These are phyloP conservation scores for Licmophora abbreviata DNA, from an alignment of 108 stramenopile species.

Conservation along the genomic window DNA sequence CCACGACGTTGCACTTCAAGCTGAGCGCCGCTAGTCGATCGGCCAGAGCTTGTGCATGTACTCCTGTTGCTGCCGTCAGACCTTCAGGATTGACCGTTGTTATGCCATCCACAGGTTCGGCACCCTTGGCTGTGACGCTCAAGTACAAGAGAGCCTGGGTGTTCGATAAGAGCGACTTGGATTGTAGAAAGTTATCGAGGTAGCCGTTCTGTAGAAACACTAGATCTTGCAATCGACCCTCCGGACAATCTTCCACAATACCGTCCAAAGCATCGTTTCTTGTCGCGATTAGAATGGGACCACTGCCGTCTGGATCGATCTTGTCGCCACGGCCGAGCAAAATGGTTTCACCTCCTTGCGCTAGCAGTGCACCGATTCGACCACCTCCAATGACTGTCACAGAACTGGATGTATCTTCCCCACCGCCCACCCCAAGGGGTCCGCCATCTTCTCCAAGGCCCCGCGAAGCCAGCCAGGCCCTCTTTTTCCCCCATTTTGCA, in stretches of 20 bases:
- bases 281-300: slow-evolving; percentile 83
- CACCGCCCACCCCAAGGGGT: not conserved
- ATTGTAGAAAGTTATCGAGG: slow-evolving; percentile 61
- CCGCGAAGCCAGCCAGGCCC: slow-evolving; percentile 17
- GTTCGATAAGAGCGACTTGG: slow-evolving; percentile 61
- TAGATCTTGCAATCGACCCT: slow-evolving; percentile 66
- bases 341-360: slow-evolving; percentile 34
- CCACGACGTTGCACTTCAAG: slow-evolving; percentile 75
- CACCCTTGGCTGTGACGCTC: slow-evolving; percentile 76
- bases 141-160: slow-evolving; percentile 84
- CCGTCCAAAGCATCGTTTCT: slow-evolving; percentile 87
- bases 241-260: slow-evolving; percentile 74
- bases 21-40: slow-evolving; percentile 58
- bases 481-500: slow-evolving; percentile 20
- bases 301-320: slow-evolving; percentile 45
- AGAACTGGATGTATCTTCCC: not conserved
- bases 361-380: slow-evolving; percentile 57
- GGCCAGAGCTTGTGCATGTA: slow-evolving; percentile 71
- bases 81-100: slow-evolving; percentile 87
- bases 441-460: slow-evolving; percentile 8
- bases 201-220: slow-evolving; percentile 94
- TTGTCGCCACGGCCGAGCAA: slow-evolving; percentile 50
- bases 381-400: slow-evolving; percentile 59
- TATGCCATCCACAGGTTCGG: slow-evolving; percentile 82
- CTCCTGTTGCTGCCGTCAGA: slow-evolving; percentile 81